These are phyloP conservation scores for Eurotiales sp. DNA, from an alignment of 2,329 filamentous ascomycete genomes.

Conservation along the genomic window DNA sequence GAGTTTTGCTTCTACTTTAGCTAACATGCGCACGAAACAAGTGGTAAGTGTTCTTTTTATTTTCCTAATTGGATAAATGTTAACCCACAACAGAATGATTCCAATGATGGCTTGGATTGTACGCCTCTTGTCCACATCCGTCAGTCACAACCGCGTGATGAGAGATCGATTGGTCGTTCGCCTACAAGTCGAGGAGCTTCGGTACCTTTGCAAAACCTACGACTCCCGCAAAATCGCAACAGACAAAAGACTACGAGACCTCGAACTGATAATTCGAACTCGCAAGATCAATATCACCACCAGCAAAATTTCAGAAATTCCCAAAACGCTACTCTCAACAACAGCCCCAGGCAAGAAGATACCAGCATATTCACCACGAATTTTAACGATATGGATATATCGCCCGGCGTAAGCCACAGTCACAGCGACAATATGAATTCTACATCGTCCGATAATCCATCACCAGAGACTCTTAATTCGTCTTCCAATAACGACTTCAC, in stretches of 20 bases:
- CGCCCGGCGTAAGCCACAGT: conserved; percentile 27
- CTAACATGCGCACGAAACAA: conserved; percentile 14
- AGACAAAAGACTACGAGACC: conserved; percentile 16
- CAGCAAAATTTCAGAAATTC: neutral
- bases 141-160: neutral
- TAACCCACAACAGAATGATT: neutral
- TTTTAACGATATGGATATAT: conserved; percentile 32
- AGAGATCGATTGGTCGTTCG: neutral
- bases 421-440: conserved; percentile 28
- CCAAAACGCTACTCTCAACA: conserved; percentile 2
- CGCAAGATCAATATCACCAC: too few relatives aligned
- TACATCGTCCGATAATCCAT: conserved; percentile 33
- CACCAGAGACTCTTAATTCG: conserved; percentile 34
- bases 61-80: too few relatives aligned
- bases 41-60: conserved; percentile 10
- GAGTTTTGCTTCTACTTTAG: conserved; percentile 24
- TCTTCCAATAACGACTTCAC: conserved; percentile 36
- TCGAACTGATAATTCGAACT: too few relatives aligned
- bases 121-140: neutral
- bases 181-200: conserved; percentile 9
- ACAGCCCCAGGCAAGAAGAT: conserved; percentile 9
- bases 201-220: conserved; percentile 1
- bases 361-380: conserved; percentile 16
- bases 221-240: conserved; percentile 25
- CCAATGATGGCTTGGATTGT: neutral